These are phyloP conservation scores for Gastrolobium bilobum DNA, from an alignment of 306 rosid species.

Conservation along the genomic window DNA sequence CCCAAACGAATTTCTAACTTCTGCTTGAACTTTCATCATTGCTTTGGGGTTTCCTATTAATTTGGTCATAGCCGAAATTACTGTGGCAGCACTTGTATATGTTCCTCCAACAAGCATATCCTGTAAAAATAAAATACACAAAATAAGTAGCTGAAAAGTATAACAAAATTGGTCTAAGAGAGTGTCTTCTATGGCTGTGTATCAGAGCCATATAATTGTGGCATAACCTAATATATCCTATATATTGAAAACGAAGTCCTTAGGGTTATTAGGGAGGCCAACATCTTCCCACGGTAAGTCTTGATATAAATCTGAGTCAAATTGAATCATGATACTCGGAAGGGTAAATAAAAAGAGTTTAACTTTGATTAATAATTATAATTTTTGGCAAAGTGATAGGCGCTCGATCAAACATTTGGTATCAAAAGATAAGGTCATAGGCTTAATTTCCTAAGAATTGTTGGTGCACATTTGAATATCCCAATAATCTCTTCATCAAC, in stretches of 20 bases:
- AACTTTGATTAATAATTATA: too few relatives aligned
- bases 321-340: too few relatives aligned
- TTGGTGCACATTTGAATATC: too few relatives aligned
- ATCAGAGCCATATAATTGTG: not conserved
- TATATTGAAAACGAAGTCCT: not conserved
- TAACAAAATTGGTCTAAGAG: not conserved
- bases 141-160: not conserved
- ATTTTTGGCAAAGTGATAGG: too few relatives aligned
- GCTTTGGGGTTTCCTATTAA: not conserved
- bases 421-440: too few relatives aligned
- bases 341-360: too few relatives aligned
- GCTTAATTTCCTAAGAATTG: too few relatives aligned
- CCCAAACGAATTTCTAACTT: not conserved
- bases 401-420: too few relatives aligned
- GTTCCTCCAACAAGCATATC: conserved; percentile 11
- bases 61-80: not conserved
- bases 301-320: too few relatives aligned
- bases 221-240: not conserved
- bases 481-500: too few relatives aligned
- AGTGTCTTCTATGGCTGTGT: not conserved
- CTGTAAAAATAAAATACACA: not conserved
- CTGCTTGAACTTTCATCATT: conserved; percentile 42
- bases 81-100: conserved; percentile 4
- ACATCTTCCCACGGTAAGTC: too few relatives aligned
- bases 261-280: too few relatives aligned